Evolutionary conservation across 1,139 yeast species (phyloP), one percentile per base, ranked within the genome.

Genomic region (Saccharomyces hybrid): DNA sequence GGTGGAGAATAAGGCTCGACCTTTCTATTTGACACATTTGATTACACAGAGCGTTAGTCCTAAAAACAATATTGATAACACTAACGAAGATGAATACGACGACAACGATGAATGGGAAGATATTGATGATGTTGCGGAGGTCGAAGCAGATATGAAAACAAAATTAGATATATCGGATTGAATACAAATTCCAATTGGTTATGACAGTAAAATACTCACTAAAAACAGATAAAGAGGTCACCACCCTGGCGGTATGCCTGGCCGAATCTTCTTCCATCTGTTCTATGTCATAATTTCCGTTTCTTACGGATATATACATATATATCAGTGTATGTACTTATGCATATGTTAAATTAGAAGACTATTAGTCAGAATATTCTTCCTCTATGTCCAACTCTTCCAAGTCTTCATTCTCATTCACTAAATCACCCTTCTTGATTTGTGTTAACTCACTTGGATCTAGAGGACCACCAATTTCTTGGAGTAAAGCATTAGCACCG

Each of bases 391-490:
- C 72, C 50, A 68, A 52, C 31, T 68, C 72, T 46, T 76, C 70
- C 52, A 72, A 75, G 23, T 66, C 71, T 48, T 76, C 78, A 51
- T 73, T 78, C 50, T 74, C 81, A 54, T 73, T 73, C 26, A 81
- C 77, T 16, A 69, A 72, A 4, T 74, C 80, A 48, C 70, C 75
- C 49, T 70, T 71, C 60, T 71, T 73, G n/a, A 79, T 75, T 66
- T 64, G 77, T 78, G 67, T 59, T 38, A 66, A 58, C 48, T 70
- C 68, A 38, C 65, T 58, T 38, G 58, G 60, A 46, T 63, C 66
- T 2, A 77, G 76, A 71, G 77, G 59, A 69, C 89, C 89, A 3
- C 89, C 90, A 47, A 84, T 70, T 57, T 79, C 82, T 5, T 68
- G 61, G 54, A 84, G 70, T 57, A 86, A 69, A 11, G 66, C 73